Percentiles rank a stretch among this genome's conserved stretches.
phyloP scores from a whole-genome alignment of 768 basidiomycete species.

The Mycena pura region DNA sequence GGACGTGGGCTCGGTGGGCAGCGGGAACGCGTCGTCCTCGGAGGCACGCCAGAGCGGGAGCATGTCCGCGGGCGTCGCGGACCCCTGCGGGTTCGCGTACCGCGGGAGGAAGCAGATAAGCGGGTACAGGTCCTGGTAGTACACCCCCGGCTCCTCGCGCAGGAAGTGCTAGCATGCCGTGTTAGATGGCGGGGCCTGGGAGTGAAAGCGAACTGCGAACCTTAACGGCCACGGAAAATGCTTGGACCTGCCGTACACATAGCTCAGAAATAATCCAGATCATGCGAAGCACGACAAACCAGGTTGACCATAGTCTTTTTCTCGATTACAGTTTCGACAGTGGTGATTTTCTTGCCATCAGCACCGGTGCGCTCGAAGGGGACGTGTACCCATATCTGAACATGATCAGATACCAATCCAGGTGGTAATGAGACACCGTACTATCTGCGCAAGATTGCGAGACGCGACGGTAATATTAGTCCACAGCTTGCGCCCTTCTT shows the following conservation, averaged over 20 bases:
- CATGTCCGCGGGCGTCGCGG: conserved; percentile 45
- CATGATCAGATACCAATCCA: not conserved
- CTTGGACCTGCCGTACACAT: conserved; percentile 56
- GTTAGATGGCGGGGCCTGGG: not conserved
- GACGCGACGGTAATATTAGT: conserved; percentile 31
- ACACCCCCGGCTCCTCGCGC: conserved; percentile 72
- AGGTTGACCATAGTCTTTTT: conserved; percentile 80
- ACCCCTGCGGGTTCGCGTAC: conserved; percentile 44
- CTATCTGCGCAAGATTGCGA: conserved; percentile 23
- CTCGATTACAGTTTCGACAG: conserved; percentile 63
- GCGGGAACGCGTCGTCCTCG: conserved; percentile 36
- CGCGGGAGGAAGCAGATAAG: conserved; percentile 72
- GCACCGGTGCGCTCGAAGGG: conserved; percentile 49
- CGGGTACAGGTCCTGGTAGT: conserved; percentile 77
- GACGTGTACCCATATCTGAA: conserved; percentile 64
- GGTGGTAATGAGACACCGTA: not conserved
- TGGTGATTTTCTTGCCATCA: conserved; percentile 36
- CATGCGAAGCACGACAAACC: conserved; percentile 39
- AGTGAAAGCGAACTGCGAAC: conserved; percentile 35
- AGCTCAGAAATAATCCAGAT: not conserved
- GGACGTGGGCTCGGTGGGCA: conserved; percentile 6
- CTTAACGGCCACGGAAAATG: conserved; percentile 72
- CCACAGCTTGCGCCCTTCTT: conserved; percentile 78
- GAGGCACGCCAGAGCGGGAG: conserved; percentile 65
- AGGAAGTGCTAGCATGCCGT: conserved; percentile 57